Evolutionary conservation across 2,329 filamentous ascomycete species (phyloP).

Genomic region (Aspergillus udagawae): DNA sequence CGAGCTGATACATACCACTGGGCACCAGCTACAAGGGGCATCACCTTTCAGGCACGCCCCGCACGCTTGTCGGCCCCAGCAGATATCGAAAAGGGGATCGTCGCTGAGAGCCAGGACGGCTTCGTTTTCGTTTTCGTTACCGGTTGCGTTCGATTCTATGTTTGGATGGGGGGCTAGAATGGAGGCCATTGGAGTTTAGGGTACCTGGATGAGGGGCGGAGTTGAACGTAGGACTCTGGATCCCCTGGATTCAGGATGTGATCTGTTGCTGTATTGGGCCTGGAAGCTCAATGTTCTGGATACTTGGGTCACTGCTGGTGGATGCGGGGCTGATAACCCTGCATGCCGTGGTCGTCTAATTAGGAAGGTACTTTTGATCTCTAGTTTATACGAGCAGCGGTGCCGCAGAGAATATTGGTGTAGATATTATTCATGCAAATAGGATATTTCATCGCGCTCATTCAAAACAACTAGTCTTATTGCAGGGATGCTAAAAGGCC

Average conservation of each 20-base stretch:
- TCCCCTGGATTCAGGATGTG: not conserved
- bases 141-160: not conserved
- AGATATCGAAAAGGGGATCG: conserved; percentile 29
- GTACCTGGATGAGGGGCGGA: not conserved
- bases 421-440: not conserved
- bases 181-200: not conserved
- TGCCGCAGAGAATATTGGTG: not conserved
- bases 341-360: not conserved
- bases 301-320: not conserved
- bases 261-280: not conserved
- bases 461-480: not conserved
- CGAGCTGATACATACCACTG: conserved; percentile 26
- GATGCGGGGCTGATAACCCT: not conserved
- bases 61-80: conserved; percentile 37
- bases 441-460: not conserved
- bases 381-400: no score
- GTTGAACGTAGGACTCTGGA: not conserved
- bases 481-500: not conserved
- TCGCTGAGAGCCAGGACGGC: conserved; percentile 6
- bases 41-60: conserved; percentile 29
- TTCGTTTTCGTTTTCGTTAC: not conserved
- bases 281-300: not conserved
- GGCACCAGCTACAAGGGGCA: conserved; percentile 36
- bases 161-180: not conserved
- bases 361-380: not conserved